phyloP scores from a whole-genome alignment of 2,329 filamentous ascomycete genomes.

The Cladophialophora immunda region DNA sequence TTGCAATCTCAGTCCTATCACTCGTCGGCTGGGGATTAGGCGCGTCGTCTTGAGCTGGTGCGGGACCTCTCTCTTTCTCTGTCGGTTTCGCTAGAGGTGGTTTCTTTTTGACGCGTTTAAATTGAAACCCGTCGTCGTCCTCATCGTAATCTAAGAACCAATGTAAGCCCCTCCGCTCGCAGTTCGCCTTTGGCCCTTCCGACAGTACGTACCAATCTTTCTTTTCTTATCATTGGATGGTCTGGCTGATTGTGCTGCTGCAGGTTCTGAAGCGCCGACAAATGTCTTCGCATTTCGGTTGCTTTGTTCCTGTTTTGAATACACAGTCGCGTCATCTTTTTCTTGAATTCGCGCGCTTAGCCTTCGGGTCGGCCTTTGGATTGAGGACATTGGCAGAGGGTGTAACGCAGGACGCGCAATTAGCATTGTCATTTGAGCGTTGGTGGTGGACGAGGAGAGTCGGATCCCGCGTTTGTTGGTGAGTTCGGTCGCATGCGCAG shows the following conservation, averaged over 20 bases:
- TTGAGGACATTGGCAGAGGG: conserved; percentile 44
- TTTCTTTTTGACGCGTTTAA: conserved; percentile 72
- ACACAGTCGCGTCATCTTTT: conserved; percentile 43
- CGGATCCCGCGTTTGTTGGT: conserved; percentile 26
- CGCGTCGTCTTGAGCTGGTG: conserved; percentile 43
- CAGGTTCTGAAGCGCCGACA: conserved; percentile 31
- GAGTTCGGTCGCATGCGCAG: conserved; percentile 27
- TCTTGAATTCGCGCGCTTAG: conserved; percentile 49
- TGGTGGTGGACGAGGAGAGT: conserved; percentile 21
- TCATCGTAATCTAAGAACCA: conserved; percentile 68
- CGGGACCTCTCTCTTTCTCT: conserved; percentile 26
- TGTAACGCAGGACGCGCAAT: conserved; percentile 45
- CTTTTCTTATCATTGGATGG: conserved; percentile 48
- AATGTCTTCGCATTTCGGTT: conserved; percentile 31
- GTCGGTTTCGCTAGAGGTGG: conserved; percentile 54
- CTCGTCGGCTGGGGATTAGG: conserved; percentile 36
- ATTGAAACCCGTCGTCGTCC: conserved; percentile 79
- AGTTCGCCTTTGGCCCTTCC: not conserved
- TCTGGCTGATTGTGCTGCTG: conserved; percentile 39
- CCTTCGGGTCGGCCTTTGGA: conserved; percentile 41
- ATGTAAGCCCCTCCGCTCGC: conserved; percentile 12
- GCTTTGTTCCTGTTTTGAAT: conserved; percentile 30
- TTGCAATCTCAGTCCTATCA: conserved; percentile 43
- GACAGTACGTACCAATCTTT: conserved; percentile 52
- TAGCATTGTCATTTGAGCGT: conserved; percentile 44